These are phyloP conservation scores for Leccinellum rugosiceps DNA, from an alignment of 768 basidiomycete species.

Conservation along the genomic window DNA sequence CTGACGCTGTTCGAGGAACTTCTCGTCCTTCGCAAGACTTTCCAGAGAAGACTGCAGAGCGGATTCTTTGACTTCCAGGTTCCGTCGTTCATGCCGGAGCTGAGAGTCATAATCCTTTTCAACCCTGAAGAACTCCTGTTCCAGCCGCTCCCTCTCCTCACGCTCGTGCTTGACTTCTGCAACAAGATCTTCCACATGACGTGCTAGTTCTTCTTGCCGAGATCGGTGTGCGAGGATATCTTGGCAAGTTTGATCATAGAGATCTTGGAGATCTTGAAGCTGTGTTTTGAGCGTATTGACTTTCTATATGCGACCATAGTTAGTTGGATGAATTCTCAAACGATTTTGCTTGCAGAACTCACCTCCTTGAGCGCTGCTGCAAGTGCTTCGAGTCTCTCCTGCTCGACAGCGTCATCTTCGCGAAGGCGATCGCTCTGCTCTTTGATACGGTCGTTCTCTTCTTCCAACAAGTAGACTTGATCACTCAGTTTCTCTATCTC, in stretches of 20 bases:
- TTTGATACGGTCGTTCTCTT: constrained; percentile 73
- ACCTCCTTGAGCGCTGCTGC: constrained; percentile 81
- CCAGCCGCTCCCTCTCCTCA: constrained; percentile 49
- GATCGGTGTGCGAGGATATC: constrained; percentile 67
- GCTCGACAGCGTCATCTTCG: constrained; percentile 73
- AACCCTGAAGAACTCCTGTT: constrained; percentile 53
- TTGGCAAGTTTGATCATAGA: constrained; percentile 59
- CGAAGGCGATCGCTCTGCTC: constrained; percentile 66
- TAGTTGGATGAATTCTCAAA: background rate
- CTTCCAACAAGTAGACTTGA: constrained; percentile 80
- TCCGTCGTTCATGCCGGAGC: constrained; percentile 55
- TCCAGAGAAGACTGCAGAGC: constrained; percentile 60
- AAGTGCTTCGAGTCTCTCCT: constrained; percentile 64
- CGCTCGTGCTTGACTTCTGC: constrained; percentile 58
- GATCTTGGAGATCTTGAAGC: constrained; percentile 60
- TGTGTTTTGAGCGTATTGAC: constrained; percentile 58
- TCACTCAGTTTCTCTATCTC: constrained; percentile 81
- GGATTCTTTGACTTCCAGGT: constrained; percentile 67
- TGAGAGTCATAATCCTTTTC: constrained; percentile 64
- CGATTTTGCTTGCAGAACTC: constrained; percentile 8
- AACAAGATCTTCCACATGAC: constrained; percentile 70
- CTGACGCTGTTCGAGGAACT: constrained; percentile 68
- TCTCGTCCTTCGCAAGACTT: constrained; percentile 61
- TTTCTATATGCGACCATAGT: constrained; percentile 49
- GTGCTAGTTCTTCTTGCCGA: constrained; percentile 75